Evolutionary conservation across 1,139 yeast species (phyloP).

Genomic region (Pichia sp.): DNA sequence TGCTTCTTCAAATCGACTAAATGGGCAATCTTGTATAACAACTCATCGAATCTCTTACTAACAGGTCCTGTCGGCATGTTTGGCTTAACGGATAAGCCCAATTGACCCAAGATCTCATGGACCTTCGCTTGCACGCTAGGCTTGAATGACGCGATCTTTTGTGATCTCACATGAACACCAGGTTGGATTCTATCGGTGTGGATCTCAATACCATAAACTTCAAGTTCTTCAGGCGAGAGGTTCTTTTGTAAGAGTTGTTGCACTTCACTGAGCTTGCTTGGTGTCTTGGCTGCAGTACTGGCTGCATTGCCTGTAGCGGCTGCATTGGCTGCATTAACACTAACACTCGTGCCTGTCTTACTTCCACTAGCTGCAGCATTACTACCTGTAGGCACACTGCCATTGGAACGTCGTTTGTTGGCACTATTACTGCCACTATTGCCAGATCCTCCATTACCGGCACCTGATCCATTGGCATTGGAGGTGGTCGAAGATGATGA

Average conservation of each 20-base stretch:
- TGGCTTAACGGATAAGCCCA: conserved; percentile 80
- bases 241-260: conserved; percentile 43
- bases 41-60: conserved; percentile 73
- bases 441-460: neutral
- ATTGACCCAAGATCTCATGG: conserved; percentile 67
- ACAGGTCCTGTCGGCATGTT: conserved; percentile 86
- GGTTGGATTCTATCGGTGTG: conserved; percentile 77
- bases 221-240: conserved; percentile 76
- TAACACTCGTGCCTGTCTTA: neutral
- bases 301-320: conserved; percentile 6
- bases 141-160: conserved; percentile 58
- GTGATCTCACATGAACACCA: conserved; percentile 79
- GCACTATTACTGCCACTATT: neutral
- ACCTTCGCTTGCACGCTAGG: conserved; percentile 80
- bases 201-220: conserved; percentile 79
- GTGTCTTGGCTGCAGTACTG: neutral
- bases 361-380: conserved; percentile 13
- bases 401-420: conserved; percentile 7
- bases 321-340: conserved; percentile 24
- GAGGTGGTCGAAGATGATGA: conserved; percentile 37
- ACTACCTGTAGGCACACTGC: neutral
- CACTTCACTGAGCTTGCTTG: conserved; percentile 36
- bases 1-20: conserved; percentile 85
- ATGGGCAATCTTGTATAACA: conserved; percentile 69
- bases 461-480: conserved; percentile 8